phyloP scores from a whole-genome alignment of 2,329 filamentous ascomycete species.

The Tolypocladium nubicola region DNA sequence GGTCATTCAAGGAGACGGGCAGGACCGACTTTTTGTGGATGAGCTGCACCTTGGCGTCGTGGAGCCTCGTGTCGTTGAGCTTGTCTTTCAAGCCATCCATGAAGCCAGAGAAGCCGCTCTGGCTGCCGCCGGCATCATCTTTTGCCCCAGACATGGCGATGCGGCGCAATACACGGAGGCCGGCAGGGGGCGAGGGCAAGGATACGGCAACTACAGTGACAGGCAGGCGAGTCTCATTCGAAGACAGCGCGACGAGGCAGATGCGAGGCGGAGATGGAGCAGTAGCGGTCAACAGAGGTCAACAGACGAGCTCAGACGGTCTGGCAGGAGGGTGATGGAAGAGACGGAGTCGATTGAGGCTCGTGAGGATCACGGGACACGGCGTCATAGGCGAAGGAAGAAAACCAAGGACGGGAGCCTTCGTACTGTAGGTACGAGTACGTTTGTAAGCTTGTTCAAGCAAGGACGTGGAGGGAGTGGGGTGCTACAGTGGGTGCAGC shows the following conservation, averaged over 20 bases:
- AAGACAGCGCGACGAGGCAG: not conserved
- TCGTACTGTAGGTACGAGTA: no score
- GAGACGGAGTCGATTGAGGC: not conserved
- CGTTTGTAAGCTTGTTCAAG: not conserved
- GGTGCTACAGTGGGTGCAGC: not conserved
- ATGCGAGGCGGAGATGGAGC: not conserved
- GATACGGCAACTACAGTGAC: not conserved
- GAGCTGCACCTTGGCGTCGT: conserved; percentile 46
- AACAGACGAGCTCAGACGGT: not conserved
- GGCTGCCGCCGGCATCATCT: conserved; percentile 5
- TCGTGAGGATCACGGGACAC: not conserved
- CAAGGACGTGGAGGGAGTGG: not conserved
- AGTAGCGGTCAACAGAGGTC: not conserved
- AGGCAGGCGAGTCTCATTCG: not conserved
- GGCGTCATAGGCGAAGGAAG: not conserved
- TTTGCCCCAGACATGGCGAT: conserved; percentile 16
- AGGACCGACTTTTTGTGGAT: conserved; percentile 47
- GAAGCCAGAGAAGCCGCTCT: conserved; percentile 21
- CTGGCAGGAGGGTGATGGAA: not conserved
- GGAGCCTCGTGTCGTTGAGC: conserved; percentile 40
- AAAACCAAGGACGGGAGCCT: not conserved
- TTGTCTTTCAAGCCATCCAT: conserved; percentile 45
- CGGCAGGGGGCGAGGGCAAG: not conserved
- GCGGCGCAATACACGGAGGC: not conserved
- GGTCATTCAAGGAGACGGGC: not conserved